Evolutionary conservation across 2,329 filamentous ascomycete species (phyloP).

Genomic region (Alternaria sp.): DNA sequence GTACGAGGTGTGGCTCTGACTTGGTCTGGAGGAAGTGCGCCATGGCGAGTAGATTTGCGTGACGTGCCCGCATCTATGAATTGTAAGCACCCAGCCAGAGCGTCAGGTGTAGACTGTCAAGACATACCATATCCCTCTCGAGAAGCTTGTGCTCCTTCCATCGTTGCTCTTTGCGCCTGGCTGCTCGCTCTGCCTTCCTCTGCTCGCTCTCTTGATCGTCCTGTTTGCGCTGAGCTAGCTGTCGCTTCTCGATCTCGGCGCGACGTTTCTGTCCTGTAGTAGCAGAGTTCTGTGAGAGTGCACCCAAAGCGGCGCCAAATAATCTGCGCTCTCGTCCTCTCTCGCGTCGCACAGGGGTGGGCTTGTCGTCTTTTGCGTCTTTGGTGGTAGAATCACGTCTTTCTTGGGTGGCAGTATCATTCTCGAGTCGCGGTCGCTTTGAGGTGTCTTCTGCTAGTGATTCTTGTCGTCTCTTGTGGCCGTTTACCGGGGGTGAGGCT

Average conservation of each 20-base stretch:
- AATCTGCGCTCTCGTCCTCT: slow-evolving; percentile 83
- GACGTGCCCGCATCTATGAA: slow-evolving; percentile 73
- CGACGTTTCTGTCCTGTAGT: slow-evolving; percentile 70
- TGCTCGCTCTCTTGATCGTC: slow-evolving; percentile 75
- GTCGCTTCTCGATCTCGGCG: slow-evolving; percentile 80
- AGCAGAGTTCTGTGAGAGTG: slow-evolving; percentile 72
- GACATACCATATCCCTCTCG: slow-evolving; percentile 75
- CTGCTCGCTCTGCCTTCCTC: slow-evolving; percentile 68
- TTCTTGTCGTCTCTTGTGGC: slow-evolving; percentile 61
- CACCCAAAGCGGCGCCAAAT: slow-evolving; percentile 81
- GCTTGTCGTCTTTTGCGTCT: slow-evolving; percentile 32
- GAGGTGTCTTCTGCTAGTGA: slow-evolving; percentile 56
- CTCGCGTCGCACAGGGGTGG: slow-evolving; percentile 60
- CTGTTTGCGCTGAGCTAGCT: slow-evolving; percentile 75
- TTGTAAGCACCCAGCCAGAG: slow-evolving; percentile 19
- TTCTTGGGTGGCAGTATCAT: slow-evolving; percentile 29
- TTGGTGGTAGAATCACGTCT: slow-evolving; percentile 21
- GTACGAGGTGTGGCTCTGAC: slow-evolving; percentile 74
- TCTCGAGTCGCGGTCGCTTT: slow-evolving; percentile 61
- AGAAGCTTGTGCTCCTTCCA: slow-evolving; percentile 74
- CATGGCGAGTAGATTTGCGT: slow-evolving; percentile 72
- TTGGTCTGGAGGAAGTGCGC: slow-evolving; percentile 77
- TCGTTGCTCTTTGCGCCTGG: slow-evolving; percentile 66
- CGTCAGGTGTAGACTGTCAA: not conserved
- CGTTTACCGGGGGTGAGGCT: slow-evolving; percentile 34